These are phyloP conservation scores for Fusarium decemcellulare DNA, from an alignment of 2,329 filamentous ascomycete species.

Conservation along the genomic window DNA sequence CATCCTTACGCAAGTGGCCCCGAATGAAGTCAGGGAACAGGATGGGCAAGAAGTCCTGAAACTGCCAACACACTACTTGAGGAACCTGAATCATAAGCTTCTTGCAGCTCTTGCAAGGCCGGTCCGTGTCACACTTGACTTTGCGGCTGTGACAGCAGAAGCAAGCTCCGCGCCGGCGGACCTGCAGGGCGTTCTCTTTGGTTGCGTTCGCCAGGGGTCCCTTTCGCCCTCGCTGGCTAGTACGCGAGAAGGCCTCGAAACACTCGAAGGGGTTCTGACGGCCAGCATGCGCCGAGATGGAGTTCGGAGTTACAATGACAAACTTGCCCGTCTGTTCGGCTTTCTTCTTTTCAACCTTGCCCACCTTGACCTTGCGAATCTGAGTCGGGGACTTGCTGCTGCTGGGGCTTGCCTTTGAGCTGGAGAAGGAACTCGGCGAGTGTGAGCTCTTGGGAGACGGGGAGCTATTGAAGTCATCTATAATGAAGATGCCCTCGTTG, in stretches of 20 bases:
- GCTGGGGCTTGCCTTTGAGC: constrained; percentile 40
- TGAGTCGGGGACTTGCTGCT: constrained; percentile 49
- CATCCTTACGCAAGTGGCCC: constrained; percentile 64
- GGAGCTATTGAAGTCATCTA: constrained; percentile 56
- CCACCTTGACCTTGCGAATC: constrained; percentile 59
- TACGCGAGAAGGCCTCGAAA: constrained; percentile 64
- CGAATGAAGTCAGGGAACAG: constrained; percentile 69
- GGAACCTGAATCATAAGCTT: constrained; percentile 65
- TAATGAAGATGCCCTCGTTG: constrained; percentile 52
- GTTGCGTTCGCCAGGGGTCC: constrained; percentile 68
- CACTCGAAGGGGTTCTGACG: constrained; percentile 68
- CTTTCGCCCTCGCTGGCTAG: constrained; percentile 69
- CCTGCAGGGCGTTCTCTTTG: constrained; percentile 68
- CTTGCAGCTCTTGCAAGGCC: constrained; percentile 70
- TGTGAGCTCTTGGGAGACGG: constrained; percentile 50
- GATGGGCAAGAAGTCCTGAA: constrained; percentile 66
- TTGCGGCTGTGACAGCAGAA: constrained; percentile 73
- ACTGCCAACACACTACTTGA: constrained; percentile 72
- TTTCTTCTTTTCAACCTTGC: constrained; percentile 64
- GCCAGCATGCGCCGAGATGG: constrained; percentile 65
- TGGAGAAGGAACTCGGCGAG: constrained; percentile 51
- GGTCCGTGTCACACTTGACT: constrained; percentile 69
- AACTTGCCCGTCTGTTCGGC: constrained; percentile 61
- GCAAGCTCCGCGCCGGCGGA: constrained; percentile 68
- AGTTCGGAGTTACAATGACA: constrained; percentile 68